phyloP scores from a whole-genome alignment of 164 flowering plant genomes.

The Chloranthus sessilifolius region DNA sequence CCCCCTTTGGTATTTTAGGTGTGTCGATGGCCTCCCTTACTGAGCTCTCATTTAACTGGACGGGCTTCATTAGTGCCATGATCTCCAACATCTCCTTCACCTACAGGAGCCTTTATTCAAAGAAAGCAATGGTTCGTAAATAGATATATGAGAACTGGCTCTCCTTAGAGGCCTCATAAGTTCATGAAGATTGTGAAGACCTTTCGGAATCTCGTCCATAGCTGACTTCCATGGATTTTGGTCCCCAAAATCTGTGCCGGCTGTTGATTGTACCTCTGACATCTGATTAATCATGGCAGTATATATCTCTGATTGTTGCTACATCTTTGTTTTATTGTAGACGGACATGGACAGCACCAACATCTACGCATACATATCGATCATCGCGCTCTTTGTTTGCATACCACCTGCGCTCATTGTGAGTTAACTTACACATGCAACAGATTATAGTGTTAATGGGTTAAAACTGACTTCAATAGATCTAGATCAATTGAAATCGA shows the following conservation, averaged over 20 bases:
- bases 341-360: slow-evolving; percentile 94
- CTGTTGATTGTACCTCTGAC: too few relatives aligned
- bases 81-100: slow-evolving; percentile 97
- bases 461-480: too few relatives aligned
- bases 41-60: slow-evolving; percentile 95
- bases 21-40: slow-evolving; percentile 97
- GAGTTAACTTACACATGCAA: too few relatives aligned
- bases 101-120: slow-evolving; percentile 92
- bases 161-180: too few relatives aligned
- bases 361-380: slow-evolving; percentile 89
- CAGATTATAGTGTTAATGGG: too few relatives aligned
- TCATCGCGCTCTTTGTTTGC: slow-evolving; percentile 85
- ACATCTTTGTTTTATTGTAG: slow-evolving; percentile 37
- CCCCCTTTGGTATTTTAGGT: slow-evolving; percentile 66
- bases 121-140: slow-evolving; percentile 83
- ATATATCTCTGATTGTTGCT: too few relatives aligned
- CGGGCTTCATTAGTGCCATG: slow-evolving; percentile 97
- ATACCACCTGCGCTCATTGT: slow-evolving; percentile 90
- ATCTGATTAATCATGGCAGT: too few relatives aligned
- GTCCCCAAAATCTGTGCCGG: too few relatives aligned
- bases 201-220: too few relatives aligned
- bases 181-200: too few relatives aligned
- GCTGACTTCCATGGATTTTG: too few relatives aligned
- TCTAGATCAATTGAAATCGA: too few relatives aligned
- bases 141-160: not conserved